Evolutionary conservation across 139 green algal species (phyloP).

Genomic region (Chlamydomonas sp.): DNA sequence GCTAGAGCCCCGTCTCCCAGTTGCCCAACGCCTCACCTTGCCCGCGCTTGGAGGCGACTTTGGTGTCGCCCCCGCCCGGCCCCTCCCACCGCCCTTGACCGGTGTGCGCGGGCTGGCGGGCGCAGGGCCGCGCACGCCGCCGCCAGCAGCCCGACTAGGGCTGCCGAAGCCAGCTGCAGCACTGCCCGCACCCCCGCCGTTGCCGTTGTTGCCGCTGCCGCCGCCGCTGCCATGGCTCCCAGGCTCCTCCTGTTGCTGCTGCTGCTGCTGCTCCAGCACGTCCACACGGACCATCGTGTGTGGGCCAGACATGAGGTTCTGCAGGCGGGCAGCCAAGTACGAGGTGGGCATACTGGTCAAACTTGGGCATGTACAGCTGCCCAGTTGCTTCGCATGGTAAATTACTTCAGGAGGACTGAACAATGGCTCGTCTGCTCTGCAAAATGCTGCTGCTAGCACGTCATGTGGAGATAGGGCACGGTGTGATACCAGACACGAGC

Average conservation of each 20-base stretch:
- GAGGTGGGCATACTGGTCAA: too few species aligned
- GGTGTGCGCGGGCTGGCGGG: too few species aligned
- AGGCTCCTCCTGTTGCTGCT: neutral
- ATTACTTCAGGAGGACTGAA: neutral
- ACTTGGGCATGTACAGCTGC: too few species aligned
- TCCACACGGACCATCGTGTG: slow-evolving; percentile 60
- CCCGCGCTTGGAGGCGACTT: neutral
- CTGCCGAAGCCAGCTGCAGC: neutral
- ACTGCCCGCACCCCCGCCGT: neutral
- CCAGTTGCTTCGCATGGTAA: neutral
- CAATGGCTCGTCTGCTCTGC: neutral
- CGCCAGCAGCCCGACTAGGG: neutral
- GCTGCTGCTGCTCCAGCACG: neutral
- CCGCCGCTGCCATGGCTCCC: neutral
- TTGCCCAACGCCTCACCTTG: neutral
- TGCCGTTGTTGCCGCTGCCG: neutral
- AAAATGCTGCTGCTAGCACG: neutral
- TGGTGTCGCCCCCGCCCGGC: neutral
- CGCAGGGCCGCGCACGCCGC: neutral
- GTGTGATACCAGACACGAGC: neutral
- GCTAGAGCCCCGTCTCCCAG: too few species aligned
- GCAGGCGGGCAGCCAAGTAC: neutral
- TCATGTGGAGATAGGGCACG: neutral
- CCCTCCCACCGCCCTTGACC: neutral
- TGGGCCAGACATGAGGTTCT: slow-evolving; percentile 48